Base-by-base conservation (phyloP, 2,329 filamentous ascomycete species). In the Harringtonia lauricola region DNA sequence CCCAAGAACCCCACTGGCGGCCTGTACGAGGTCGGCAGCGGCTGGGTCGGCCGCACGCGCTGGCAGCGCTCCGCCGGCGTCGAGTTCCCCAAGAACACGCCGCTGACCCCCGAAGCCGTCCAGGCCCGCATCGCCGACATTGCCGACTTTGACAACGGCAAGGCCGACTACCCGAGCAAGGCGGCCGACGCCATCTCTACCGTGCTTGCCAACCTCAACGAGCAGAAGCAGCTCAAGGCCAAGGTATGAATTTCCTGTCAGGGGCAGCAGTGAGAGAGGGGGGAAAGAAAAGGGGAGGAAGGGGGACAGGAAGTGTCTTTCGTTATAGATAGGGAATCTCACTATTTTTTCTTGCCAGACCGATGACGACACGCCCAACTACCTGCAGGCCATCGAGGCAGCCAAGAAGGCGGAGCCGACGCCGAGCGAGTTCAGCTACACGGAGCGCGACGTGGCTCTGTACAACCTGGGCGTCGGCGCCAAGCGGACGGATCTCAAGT, bases 401-500 rank as follows among this genome's bases (percentile, higher is more conserved):
- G 83, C 85, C 28, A 81, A 89, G 67, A 76, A 79, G 56, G 72
- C 80, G 39, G 75, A 88, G 61, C 71, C 83, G 31, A 59, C 61
- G 35, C 83, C 84, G 42, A 86, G 85, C 44, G 76, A 84, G 56
- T 96, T 86, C 67, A 74, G 72, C 50, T 96, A 88, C 59, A 79
- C 82, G 51, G 89, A 96, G 59, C 81, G 80, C 55, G 92, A 98
- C 61, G 73, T 83, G 41, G 92, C 94, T 56, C 82, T 98, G 39
- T 98, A 98, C 75, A 96, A 95, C 67, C 74, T 98, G 35, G 90
- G 90, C 47, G 65, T 98, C 48, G 92, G 92, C 46, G 89, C 90
- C 52, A 95, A 94, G 72, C 81, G 85, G 53, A 87, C 78, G 26
- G 87, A 98, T 49, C 75, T 98, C 33, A 77, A 81, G 51, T 81